Evolutionary conservation across 768 basidiomycete genomes (phyloP).

Genomic region (Boletellus ananas): DNA sequence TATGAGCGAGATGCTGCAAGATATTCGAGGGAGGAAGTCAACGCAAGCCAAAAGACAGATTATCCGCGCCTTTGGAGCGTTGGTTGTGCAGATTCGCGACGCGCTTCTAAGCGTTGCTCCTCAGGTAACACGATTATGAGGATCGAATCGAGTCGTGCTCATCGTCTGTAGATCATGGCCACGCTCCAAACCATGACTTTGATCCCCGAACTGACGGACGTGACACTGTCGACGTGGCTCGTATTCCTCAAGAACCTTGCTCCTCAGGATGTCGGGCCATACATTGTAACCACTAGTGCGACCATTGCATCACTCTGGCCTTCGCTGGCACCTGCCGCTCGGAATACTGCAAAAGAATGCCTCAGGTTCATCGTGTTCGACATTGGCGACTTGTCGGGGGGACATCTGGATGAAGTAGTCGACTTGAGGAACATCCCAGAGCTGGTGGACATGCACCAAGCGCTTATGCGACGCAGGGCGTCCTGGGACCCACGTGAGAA

Average conservation of each 20-base stretch:
- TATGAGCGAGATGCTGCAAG: conserved; percentile 84
- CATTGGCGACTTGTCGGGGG: conserved; percentile 49
- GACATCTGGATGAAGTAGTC: conserved; percentile 72
- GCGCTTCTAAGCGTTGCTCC: conserved; percentile 75
- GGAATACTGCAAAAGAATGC: conserved; percentile 51
- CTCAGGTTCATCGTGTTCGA: conserved; percentile 70
- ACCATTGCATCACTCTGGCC: conserved; percentile 79
- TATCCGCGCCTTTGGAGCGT: conserved; percentile 69
- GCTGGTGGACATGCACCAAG: conserved; percentile 41
- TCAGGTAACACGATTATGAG: conserved; percentile 54
- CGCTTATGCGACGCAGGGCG: conserved; percentile 44
- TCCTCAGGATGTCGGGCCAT: conserved; percentile 70
- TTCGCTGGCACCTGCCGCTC: conserved; percentile 50
- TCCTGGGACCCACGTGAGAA: conserved; percentile 50
- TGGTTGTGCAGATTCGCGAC: conserved; percentile 69
- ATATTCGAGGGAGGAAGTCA: conserved; percentile 73
- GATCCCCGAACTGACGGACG: conserved; percentile 69
- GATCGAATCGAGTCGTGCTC: conserved; percentile 4
- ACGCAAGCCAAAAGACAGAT: conserved; percentile 69
- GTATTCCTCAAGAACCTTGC: conserved; percentile 68
- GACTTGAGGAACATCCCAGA: conserved; percentile 73
- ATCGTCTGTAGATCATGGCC: conserved; percentile 76
- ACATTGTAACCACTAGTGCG: conserved; percentile 85
- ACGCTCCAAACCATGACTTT: conserved; percentile 87
- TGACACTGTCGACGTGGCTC: conserved; percentile 77